Conservation (phyloP, 2,329 filamentous ascomycete species). For the Lasiodiplodia hormozganensis region DNA sequence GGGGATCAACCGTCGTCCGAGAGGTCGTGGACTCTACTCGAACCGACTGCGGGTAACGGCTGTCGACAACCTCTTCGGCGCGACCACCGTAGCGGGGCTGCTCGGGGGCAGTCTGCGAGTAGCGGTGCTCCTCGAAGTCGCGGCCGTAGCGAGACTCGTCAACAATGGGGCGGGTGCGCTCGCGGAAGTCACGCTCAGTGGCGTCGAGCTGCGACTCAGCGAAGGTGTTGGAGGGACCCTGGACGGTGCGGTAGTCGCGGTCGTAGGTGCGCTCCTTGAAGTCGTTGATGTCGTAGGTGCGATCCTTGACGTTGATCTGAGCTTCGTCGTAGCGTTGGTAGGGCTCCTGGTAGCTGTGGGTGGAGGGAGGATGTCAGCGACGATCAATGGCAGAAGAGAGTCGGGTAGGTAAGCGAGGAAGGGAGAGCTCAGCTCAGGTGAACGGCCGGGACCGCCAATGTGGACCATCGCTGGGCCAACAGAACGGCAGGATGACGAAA, state of each 20-base stretch:
- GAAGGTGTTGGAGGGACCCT: slow-evolving; percentile 55
- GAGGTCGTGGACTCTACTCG: slow-evolving; percentile 55
- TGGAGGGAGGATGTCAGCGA: slow-evolving; percentile 35
- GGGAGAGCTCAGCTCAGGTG: slow-evolving; percentile 12
- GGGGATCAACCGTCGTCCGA: slow-evolving; percentile 60
- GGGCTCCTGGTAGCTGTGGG: slow-evolving; percentile 62
- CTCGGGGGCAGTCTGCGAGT: slow-evolving; percentile 26
- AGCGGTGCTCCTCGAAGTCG: slow-evolving; percentile 36
- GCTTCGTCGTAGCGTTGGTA: slow-evolving; percentile 67
- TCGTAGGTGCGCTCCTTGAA: slow-evolving; percentile 61
- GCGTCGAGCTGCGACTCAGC: slow-evolving; percentile 65
- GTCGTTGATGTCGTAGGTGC: slow-evolving; percentile 47
- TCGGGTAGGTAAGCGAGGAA: slow-evolving; percentile 9
- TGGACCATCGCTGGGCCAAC: slow-evolving; percentile 18
- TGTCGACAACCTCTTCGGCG: slow-evolving; percentile 46
- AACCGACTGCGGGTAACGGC: slow-evolving; percentile 54
- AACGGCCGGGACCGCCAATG: background rate
- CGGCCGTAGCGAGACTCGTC: slow-evolving; percentile 40
- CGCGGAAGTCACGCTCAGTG: slow-evolving; percentile 69
- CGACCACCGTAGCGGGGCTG: slow-evolving; percentile 44
- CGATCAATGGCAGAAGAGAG: slow-evolving; percentile 29
- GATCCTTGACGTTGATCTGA: slow-evolving; percentile 70
- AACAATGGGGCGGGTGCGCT: slow-evolving; percentile 63
- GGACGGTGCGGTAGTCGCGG: slow-evolving; percentile 55
- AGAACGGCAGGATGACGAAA: slow-evolving; percentile 37